Conservation (phyloP, 192 early-diverging fungal genomes). For the Coemansia reversa region DNA sequence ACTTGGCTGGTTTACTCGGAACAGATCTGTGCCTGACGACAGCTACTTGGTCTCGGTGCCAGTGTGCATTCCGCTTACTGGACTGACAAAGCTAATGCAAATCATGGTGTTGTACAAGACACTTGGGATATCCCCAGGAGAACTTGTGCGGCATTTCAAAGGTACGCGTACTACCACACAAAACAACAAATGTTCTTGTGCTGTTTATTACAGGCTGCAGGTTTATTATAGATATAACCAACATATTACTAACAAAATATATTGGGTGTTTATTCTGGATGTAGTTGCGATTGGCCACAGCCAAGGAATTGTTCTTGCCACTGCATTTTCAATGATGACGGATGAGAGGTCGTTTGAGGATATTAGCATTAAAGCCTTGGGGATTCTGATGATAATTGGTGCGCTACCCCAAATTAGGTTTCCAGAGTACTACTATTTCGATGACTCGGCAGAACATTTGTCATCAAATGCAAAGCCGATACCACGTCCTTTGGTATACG, state of each 20-base stretch:
- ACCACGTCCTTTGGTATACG: slow-evolving; percentile 27
- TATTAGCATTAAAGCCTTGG: slow-evolving; percentile 76
- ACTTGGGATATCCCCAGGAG: slow-evolving; percentile 57
- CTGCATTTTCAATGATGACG: slow-evolving; percentile 72
- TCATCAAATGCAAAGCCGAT: background rate
- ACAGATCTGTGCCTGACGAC: background rate
- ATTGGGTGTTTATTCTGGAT: background rate
- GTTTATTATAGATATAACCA: background rate
- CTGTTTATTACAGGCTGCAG: background rate
- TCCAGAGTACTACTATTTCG: slow-evolving; percentile 7
- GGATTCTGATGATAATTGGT: slow-evolving; percentile 78
- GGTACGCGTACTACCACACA: slow-evolving; percentile 7
- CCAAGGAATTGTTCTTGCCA: slow-evolving; percentile 82
- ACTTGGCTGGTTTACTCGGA: background rate
- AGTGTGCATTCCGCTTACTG: slow-evolving; percentile 71
- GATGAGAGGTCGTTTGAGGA: slow-evolving; percentile 74
- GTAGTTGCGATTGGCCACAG: slow-evolving; percentile 70
- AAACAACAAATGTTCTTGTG: background rate
- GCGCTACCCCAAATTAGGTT: slow-evolving; percentile 68
- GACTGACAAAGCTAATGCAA: slow-evolving; percentile 83
- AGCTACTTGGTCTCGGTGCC: slow-evolving; percentile 1
- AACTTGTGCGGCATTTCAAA: slow-evolving; percentile 18
- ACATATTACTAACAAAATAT: background rate
- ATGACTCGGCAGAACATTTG: too few species aligned
- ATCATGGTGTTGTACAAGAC: slow-evolving; percentile 67